Percentiles rank a stretch among this genome's conserved stretches.
phyloP scores from a whole-genome alignment of 2,329 filamentous ascomycete species.

The Pseudopithomyces maydicus region DNA sequence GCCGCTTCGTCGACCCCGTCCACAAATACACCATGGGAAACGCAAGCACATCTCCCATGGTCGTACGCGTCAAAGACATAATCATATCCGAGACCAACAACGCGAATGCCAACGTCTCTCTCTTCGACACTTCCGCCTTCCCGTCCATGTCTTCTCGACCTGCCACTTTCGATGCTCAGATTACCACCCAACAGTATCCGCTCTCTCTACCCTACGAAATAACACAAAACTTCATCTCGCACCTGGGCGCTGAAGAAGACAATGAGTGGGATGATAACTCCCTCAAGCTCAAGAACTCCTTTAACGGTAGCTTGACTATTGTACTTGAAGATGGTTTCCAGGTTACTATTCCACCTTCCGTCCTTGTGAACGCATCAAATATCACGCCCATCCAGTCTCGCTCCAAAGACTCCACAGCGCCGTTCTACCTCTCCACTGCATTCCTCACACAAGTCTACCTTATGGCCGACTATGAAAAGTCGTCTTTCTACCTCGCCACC shows the following conservation, averaged over 20 bases:
- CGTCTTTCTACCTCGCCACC: conserved; percentile 48
- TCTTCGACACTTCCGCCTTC: conserved; percentile 39
- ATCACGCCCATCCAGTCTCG: conserved; percentile 43
- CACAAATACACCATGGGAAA: conserved; percentile 41
- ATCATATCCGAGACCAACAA: conserved; percentile 38
- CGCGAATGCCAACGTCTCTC: conserved; percentile 36
- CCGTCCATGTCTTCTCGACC: conserved; percentile 37
- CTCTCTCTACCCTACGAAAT: conserved; percentile 48
- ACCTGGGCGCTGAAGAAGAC: conserved; percentile 40
- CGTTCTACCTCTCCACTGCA: conserved; percentile 47
- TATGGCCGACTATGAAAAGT: conserved; percentile 49
- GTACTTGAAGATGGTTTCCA: conserved; percentile 47
- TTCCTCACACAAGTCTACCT: conserved; percentile 52
- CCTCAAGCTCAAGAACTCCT: conserved; percentile 42
- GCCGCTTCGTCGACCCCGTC: conserved; percentile 45
- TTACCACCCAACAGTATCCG: conserved; percentile 51
- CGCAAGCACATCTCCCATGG: conserved; percentile 41
- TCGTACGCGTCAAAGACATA: conserved; percentile 47
- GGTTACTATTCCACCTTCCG: conserved; percentile 46
- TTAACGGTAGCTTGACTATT: conserved; percentile 48
- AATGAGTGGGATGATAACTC: conserved; percentile 46
- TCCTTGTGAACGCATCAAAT: conserved; percentile 46
- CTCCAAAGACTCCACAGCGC: conserved; percentile 28
- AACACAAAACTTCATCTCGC: conserved; percentile 47
- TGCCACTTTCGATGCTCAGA: conserved; percentile 45